Evolutionary conservation across 2,329 filamentous ascomycete species (phyloP).

Genomic region (Diaporthe aspalathi): DNA sequence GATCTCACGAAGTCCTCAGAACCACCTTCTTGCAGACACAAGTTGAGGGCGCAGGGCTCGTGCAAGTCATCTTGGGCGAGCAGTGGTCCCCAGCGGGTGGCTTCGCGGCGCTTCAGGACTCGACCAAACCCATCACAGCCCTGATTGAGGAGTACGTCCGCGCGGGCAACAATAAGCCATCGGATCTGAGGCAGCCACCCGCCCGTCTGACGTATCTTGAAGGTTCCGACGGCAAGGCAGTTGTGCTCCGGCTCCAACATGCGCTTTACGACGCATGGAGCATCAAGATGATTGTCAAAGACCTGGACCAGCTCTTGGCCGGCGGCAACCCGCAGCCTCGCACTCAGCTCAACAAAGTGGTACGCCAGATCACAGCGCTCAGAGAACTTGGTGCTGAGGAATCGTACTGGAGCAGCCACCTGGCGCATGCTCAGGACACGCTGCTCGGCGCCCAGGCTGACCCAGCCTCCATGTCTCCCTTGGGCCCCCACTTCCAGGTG

Average conservation of each 20-base stretch:
- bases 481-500: conserved; percentile 39
- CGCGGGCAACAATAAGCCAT: conserved; percentile 36
- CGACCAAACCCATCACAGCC: background rate
- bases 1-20: conserved; percentile 35
- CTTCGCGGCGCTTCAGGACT: conserved; percentile 21
- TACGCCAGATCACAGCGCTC: conserved; percentile 1
- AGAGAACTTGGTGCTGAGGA: background rate
- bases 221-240: conserved; percentile 40
- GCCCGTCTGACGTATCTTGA: conserved; percentile 41
- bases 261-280: conserved; percentile 45
- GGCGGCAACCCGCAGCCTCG: background rate
- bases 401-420: conserved; percentile 19
- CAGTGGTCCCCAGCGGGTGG: conserved; percentile 2
- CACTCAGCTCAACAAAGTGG: background rate
- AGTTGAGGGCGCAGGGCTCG: background rate
- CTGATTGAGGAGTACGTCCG: conserved; percentile 37
- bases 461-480: conserved; percentile 10
- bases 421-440: conserved; percentile 11
- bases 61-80: conserved; percentile 37
- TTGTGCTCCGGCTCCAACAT: conserved; percentile 43
- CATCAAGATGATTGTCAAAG: conserved; percentile 43
- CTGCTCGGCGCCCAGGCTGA: background rate
- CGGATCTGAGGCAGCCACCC: conserved; percentile 40
- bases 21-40: conserved; percentile 37
- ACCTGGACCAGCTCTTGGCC: conserved; percentile 36